Evolutionary conservation across 2,329 filamentous ascomycete genomes (phyloP).

Genomic region (Fusarium caatingaense): DNA sequence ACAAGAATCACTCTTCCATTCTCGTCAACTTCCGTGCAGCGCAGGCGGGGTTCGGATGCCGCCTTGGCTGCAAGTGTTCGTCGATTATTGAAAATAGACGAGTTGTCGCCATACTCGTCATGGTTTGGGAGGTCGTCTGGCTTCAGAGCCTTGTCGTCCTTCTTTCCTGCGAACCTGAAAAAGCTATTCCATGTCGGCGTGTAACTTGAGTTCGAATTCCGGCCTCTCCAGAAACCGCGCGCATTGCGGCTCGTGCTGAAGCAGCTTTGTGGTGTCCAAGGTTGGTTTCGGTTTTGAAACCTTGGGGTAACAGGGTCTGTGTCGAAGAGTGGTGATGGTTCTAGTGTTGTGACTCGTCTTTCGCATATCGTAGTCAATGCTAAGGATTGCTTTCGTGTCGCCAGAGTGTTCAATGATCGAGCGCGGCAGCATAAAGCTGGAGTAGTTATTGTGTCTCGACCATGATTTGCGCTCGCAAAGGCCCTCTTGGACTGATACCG

Average conservation of each 20-base stretch:
- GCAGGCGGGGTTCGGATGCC: constrained; percentile 83
- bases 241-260: constrained; percentile 48
- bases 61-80: constrained; percentile 79
- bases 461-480: constrained; percentile 61
- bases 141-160: constrained; percentile 57
- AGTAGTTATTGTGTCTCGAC: constrained; percentile 37
- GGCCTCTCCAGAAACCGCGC: constrained; percentile 40
- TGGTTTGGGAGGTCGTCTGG: constrained; percentile 68
- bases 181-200: constrained; percentile 61
- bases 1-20: constrained; percentile 91
- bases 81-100: constrained; percentile 73
- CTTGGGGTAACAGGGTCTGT: constrained; percentile 38
- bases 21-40: constrained; percentile 96
- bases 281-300: constrained; percentile 15
- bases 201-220: constrained; percentile 34
- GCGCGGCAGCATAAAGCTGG: constrained; percentile 35
- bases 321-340: constrained; percentile 49
- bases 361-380: constrained; percentile 20
- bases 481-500: constrained; percentile 74
- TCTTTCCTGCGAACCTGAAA: constrained; percentile 56
- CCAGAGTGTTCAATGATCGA: constrained; percentile 22
- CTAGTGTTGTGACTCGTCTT: constrained; percentile 36
- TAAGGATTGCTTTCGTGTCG: constrained; percentile 28
- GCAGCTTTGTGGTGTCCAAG: constrained; percentile 25
- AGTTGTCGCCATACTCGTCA: constrained; percentile 68